Evolutionary conservation across 2,329 filamentous ascomycete genomes (phyloP).

Genomic region (Claviceps monticola): DNA sequence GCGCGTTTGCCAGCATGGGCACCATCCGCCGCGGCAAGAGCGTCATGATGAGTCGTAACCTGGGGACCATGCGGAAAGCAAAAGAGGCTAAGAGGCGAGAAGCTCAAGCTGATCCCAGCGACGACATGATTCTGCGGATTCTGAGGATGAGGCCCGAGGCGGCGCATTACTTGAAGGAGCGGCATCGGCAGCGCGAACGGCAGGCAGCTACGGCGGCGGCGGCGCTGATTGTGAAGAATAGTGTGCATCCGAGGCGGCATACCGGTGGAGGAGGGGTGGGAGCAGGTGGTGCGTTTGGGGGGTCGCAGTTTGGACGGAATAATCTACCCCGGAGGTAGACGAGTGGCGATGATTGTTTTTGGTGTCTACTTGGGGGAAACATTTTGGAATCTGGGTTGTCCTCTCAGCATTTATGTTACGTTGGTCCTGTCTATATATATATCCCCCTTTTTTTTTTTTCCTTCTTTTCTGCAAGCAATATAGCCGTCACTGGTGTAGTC

Average conservation of each 20-base stretch:
- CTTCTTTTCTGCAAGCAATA: background rate
- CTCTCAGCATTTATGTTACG: background rate
- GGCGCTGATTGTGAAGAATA: slow-evolving; percentile 89
- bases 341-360: background rate
- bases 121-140: slow-evolving; percentile 96
- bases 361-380: background rate
- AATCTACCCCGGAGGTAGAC: slow-evolving; percentile 31
- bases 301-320: slow-evolving; percentile 30
- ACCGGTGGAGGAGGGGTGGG: slow-evolving; percentile 17
- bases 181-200: slow-evolving; percentile 86
- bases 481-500: background rate
- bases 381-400: background rate
- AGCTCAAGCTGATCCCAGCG: slow-evolving; percentile 88
- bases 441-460: background rate
- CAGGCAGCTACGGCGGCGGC: slow-evolving; percentile 82
- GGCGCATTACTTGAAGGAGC: slow-evolving; percentile 70
- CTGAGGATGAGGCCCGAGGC: slow-evolving; percentile 91
- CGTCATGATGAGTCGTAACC: slow-evolving; percentile 86
- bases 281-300: slow-evolving; percentile 4
- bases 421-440: too few species aligned
- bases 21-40: slow-evolving; percentile 56
- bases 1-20: slow-evolving; percentile 50
- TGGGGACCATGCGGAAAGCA: slow-evolving; percentile 90
- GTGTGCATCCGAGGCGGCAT: slow-evolving; percentile 49
- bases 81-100: slow-evolving; percentile 95